A percentile compares a stretch with the other conserved stretches of the same genome.
Evolutionary conservation across 495 filamentous ascomycete genomes (phyloP).

Genomic region (Echria macrotheca): DNA sequence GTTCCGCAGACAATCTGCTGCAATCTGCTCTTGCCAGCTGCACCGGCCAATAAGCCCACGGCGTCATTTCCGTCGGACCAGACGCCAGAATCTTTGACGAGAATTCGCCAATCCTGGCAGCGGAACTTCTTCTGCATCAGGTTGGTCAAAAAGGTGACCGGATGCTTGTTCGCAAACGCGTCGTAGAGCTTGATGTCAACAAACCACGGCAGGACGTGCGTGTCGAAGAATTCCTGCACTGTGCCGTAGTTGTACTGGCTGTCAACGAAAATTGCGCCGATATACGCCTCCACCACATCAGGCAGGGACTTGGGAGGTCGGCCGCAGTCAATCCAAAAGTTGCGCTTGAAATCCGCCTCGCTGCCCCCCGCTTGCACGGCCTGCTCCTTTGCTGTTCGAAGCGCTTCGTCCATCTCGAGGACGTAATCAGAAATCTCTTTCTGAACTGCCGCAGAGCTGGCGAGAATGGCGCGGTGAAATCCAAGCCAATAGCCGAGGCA

Average conservation of each 20-base stretch:
- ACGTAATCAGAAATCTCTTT: constrained; percentile 65
- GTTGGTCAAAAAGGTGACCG: constrained; percentile 48
- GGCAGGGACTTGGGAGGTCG: constrained; percentile 82
- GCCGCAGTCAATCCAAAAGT: constrained; percentile 71
- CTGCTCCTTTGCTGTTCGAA: constrained; percentile 36
- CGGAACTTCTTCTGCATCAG: constrained; percentile 40
- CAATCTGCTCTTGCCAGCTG: constrained; percentile 19
- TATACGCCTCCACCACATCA: constrained; percentile 84
- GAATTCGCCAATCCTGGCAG: constrained; percentile 43
- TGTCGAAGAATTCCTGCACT: constrained; percentile 71
- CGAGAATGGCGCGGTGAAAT: constrained; percentile 68
- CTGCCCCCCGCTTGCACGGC: constrained; percentile 26
- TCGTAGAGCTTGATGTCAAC: constrained; percentile 86
- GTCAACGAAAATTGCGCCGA: constrained; percentile 90
- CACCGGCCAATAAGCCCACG: constrained; percentile 26
- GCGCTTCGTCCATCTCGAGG: constrained; percentile 56
- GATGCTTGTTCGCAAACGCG: constrained; percentile 82
- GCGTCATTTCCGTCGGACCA: not conserved
- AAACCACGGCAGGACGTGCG: constrained; percentile 70
- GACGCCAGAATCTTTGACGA: constrained; percentile 15
- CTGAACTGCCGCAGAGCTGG: constrained; percentile 53
- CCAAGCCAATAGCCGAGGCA: constrained; percentile 70
- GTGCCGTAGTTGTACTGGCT: constrained; percentile 70
- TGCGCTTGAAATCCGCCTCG: constrained; percentile 48
- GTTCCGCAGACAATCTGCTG: constrained; percentile 62